phyloP scores from a whole-genome alignment of 1,139 yeast genomes.

The Sugiyamaella castrensis region DNA sequence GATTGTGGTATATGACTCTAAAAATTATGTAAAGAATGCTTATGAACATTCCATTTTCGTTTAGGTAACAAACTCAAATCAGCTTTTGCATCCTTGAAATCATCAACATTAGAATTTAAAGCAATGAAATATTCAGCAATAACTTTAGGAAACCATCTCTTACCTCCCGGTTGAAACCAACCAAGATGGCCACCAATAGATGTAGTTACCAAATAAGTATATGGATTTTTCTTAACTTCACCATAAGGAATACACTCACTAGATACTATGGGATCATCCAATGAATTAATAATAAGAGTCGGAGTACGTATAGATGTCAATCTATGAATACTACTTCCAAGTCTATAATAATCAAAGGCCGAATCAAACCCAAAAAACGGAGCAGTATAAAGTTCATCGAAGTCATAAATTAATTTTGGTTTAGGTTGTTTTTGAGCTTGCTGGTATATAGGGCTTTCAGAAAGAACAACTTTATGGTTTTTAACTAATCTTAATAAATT shows the following conservation, averaged over 20 bases:
- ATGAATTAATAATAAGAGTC: conserved; percentile 60
- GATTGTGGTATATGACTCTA: no score
- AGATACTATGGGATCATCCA: conserved; percentile 83
- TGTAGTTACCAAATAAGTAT: conserved; percentile 61
- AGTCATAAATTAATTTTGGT: conserved; percentile 50
- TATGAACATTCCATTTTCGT: conserved; percentile 15
- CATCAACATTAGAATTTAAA: conserved; percentile 43
- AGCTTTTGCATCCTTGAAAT: conserved; percentile 17
- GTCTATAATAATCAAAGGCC: conserved; percentile 70
- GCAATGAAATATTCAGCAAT: conserved; percentile 59
- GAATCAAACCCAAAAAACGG: conserved; percentile 67
- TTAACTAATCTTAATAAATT: conserved; percentile 62
- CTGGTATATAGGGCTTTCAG: conserved; percentile 40
- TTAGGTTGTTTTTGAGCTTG: conserved; percentile 35
- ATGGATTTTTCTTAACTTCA: conserved; percentile 67
- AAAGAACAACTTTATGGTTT: conserved; percentile 57
- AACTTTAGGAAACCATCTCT: conserved; percentile 71
- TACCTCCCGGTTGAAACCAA: conserved; percentile 57
- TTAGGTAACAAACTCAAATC: conserved; percentile 13
- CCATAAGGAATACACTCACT: conserved; percentile 55
- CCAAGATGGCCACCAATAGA: conserved; percentile 88
- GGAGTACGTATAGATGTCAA: conserved; percentile 62
- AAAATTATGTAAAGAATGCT: conserved; percentile 1
- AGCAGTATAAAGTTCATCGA: conserved; percentile 72
- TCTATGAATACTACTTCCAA: conserved; percentile 61